Evolutionary conservation across 768 basidiomycete species (phyloP).

Genomic region (Mycena crocata): DNA sequence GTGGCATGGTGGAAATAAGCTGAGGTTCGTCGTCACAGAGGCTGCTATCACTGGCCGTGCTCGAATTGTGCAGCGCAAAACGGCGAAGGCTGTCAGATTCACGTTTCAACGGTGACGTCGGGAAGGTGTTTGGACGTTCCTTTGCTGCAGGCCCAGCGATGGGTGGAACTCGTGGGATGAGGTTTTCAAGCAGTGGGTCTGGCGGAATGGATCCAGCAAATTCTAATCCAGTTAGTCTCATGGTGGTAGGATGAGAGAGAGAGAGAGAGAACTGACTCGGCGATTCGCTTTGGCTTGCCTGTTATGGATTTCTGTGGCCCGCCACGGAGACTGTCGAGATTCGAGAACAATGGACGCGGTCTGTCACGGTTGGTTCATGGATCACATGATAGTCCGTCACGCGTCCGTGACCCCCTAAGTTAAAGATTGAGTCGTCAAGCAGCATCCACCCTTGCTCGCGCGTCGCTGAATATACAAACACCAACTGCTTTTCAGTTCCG

Average conservation of each 20-base stretch:
- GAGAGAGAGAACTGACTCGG: not conserved
- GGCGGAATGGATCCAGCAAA: not conserved
- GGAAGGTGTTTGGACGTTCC: not conserved
- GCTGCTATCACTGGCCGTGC: not conserved
- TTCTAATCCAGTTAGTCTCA: not conserved
- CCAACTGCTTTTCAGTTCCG: too few relatives aligned
- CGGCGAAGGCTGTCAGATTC: not conserved
- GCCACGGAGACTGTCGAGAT: too few relatives aligned
- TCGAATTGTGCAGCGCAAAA: not conserved
- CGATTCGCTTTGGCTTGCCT: not conserved
- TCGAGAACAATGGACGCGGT: not conserved
- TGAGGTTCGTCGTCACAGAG: not conserved
- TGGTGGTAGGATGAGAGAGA: not conserved
- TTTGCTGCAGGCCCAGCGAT: not conserved
- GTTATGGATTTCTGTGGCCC: not conserved
- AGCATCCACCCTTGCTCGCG: too few relatives aligned
- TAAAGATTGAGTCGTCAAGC: too few relatives aligned
- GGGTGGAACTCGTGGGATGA: not conserved
- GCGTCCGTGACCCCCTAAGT: too few relatives aligned
- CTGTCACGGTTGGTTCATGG: too few relatives aligned
- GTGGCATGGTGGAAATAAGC: not conserved
- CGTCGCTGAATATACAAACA: too few relatives aligned
- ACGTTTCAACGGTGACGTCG: not conserved
- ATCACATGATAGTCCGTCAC: too few relatives aligned
- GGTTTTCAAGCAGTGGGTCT: not conserved